Conservation (phyloP, 1,139 yeast genomes). For the Protomyces inundatus region DNA sequence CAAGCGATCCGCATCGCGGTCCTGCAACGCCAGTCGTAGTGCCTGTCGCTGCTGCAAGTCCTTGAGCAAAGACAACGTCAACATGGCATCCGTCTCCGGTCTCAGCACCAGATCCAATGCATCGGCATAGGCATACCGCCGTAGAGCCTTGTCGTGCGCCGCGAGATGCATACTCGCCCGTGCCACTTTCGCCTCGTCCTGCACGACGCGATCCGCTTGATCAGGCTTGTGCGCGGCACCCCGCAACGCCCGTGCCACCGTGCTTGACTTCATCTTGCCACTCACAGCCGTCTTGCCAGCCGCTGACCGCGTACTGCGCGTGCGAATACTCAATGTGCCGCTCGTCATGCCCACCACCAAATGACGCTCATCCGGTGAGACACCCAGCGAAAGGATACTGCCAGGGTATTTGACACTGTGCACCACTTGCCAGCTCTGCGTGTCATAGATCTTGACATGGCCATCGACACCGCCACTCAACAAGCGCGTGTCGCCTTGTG, state of each 20-base stretch:
- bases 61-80: conserved; percentile 68
- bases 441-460: conserved; percentile 90
- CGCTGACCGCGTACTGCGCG: conserved; percentile 61
- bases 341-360: conserved; percentile 90
- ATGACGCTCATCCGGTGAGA: conserved; percentile 70
- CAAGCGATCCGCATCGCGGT: conserved; percentile 77
- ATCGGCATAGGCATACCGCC: conserved; percentile 85
- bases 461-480: conserved; percentile 95
- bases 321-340: conserved; percentile 81
- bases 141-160: conserved; percentile 75
- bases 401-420: conserved; percentile 50
- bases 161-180: conserved; percentile 54
- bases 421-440: conserved; percentile 76
- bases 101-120: conserved; percentile 83
- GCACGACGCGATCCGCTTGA: conserved; percentile 59
- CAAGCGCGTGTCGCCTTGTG: conserved; percentile 62
- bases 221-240: conserved; percentile 85
- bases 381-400: conserved; percentile 25
- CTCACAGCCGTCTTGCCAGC: conserved; percentile 38
- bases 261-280: conserved; percentile 41
- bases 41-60: conserved; percentile 87
- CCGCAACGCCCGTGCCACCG: conserved; percentile 74
- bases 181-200: conserved; percentile 42
- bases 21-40: conserved; percentile 66
- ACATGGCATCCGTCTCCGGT: conserved; percentile 64